Conservation (phyloP, 208 protist genomes). For the Acanthamoeba healyi region DNA sequence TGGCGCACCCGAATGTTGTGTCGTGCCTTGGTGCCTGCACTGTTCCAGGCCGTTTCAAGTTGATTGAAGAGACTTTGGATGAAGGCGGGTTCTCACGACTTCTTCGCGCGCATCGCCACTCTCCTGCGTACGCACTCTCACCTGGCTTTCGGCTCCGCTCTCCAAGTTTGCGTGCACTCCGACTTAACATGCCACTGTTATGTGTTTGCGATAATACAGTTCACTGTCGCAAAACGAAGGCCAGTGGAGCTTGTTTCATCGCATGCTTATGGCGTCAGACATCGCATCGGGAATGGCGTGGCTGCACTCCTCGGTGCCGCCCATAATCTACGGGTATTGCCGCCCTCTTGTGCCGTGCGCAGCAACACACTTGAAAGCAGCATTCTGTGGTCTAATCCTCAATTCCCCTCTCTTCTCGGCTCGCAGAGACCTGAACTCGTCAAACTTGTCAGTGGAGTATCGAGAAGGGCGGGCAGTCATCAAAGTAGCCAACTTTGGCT, state of each 20-base stretch:
- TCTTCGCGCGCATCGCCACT: constrained; percentile 17
- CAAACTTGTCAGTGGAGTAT: constrained; percentile 59
- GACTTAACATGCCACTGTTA: neutral
- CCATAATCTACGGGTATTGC: constrained; percentile 36
- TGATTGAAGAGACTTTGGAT: constrained; percentile 58
- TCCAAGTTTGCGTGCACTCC: no score
- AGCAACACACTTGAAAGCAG: no score
- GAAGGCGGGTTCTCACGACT: constrained; percentile 37
- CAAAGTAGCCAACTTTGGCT: constrained; percentile 71
- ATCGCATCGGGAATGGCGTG: constrained; percentile 49
- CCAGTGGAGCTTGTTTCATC: constrained; percentile 59
- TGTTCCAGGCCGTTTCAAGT: constrained; percentile 35
- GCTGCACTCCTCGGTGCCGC: constrained; percentile 48
- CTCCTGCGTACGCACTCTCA: neutral
- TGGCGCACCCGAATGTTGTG: constrained; percentile 61
- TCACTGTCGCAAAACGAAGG: neutral
- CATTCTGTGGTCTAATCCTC: neutral
- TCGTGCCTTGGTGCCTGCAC: constrained; percentile 47
- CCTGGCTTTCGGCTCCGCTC: neutral
- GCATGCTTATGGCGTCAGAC: constrained; percentile 55
- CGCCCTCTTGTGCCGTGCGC: no score
- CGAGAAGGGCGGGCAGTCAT: constrained; percentile 30
- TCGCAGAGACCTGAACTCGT: neutral
- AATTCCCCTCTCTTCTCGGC: neutral
- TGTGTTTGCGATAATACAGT: neutral